Evolutionary conservation across 306 rosid genomes (phyloP).

Genomic region (Trifolium dubium): DNA sequence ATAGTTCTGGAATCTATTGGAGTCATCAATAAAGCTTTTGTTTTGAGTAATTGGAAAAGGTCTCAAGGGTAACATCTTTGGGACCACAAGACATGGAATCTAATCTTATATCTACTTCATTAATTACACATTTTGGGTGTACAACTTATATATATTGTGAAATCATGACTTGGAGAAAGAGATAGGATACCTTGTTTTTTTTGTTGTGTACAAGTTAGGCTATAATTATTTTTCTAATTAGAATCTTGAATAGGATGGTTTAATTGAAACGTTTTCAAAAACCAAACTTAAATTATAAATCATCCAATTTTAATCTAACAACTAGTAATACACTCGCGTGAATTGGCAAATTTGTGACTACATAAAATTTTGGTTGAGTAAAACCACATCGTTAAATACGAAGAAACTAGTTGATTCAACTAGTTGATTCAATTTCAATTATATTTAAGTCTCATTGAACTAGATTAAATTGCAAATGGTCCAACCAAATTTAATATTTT

Average conservation of each 20-base stretch:
- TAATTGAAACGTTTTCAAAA: no score
- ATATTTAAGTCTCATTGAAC: no score
- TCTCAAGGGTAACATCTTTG: slow-evolving; percentile 18
- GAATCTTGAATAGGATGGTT: not conserved
- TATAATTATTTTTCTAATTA: slow-evolving; percentile 10
- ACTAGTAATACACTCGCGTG: no score
- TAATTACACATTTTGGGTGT: slow-evolving; percentile 18
- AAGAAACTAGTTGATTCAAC: no score
- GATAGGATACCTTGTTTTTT: slow-evolving; percentile 33
- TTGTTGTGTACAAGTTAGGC: slow-evolving; percentile 14
- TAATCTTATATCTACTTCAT: slow-evolving; percentile 28
- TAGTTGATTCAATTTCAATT: no score
- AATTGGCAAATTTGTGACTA: no score
- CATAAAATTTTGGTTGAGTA: no score
- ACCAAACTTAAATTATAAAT: no score
- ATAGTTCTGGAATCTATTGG: slow-evolving; percentile 41
- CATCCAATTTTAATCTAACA: no score
- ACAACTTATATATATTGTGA: slow-evolving; percentile 26
- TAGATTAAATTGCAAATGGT: no score
- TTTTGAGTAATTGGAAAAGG: slow-evolving; percentile 40
- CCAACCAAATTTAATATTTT: no score
- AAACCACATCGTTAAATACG: no score
- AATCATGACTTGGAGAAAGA: slow-evolving; percentile 26
- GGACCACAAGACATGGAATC: slow-evolving; percentile 44
- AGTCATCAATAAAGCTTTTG: slow-evolving; percentile 38